These are phyloP conservation scores for Aureobasidium uvarum DNA, from an alignment of 2,329 filamentous ascomycete species.

Conservation along the genomic window DNA sequence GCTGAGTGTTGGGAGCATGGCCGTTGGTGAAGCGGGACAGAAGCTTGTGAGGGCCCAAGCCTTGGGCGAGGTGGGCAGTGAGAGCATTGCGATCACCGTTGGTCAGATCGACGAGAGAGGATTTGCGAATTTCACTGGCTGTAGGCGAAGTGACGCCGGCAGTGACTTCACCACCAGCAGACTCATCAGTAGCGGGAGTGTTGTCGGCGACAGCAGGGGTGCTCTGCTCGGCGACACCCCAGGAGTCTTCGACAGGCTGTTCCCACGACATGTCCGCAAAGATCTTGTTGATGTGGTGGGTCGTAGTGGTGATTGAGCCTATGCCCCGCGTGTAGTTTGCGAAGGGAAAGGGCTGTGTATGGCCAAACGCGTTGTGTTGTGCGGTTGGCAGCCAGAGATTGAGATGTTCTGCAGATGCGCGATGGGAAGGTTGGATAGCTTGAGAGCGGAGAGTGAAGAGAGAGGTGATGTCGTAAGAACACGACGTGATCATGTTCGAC, in stretches of 20 bases:
- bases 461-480: neutral
- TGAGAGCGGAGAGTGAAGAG: slow-evolving; percentile 3
- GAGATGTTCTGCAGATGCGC: neutral
- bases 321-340: neutral
- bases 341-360: slow-evolving; percentile 15
- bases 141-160: neutral
- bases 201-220: neutral
- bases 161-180: neutral
- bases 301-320: neutral
- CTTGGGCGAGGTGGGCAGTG: neutral
- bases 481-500: neutral
- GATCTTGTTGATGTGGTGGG: neutral
- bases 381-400: slow-evolving; percentile 19
- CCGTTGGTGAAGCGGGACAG: neutral
- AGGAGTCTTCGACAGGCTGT: neutral
- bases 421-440: neutral
- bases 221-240: neutral
- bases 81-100: neutral
- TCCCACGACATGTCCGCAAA: slow-evolving; percentile 17
- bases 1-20: neutral
- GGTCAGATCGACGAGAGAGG: slow-evolving; percentile 9
- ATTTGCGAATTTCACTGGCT: neutral
- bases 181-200: neutral
- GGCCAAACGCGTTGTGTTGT: neutral
- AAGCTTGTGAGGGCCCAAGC: slow-evolving; percentile 3